Percentiles rank a stretch among this genome's conserved stretches.
These are phyloP conservation scores for Pseudonitzschia multistriata DNA, from an alignment of 108 stramenopile species.

Conservation along the genomic window DNA sequence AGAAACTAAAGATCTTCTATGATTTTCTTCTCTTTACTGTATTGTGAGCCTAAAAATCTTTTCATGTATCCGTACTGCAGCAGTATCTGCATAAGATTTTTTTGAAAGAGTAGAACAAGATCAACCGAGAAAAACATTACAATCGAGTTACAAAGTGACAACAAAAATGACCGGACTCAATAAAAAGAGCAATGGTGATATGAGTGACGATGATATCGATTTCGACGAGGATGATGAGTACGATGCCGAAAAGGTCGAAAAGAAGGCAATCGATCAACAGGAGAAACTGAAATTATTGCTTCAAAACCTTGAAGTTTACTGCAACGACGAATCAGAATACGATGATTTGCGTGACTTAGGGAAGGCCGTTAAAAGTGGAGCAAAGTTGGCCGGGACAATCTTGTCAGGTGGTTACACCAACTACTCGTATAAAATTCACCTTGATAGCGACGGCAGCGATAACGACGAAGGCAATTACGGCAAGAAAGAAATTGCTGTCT, in stretches of 20 bases:
- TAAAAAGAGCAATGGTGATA: not conserved
- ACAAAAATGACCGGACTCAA: not conserved
- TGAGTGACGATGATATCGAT: not conserved
- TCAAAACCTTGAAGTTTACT: conserved; percentile 9
- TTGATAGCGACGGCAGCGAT: not conserved
- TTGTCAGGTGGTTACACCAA: conserved; percentile 35
- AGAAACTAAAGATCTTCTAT: too few species aligned
- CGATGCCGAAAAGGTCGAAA: not conserved
- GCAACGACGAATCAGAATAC: conserved; percentile 24
- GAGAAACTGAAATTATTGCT: conserved; percentile 20
- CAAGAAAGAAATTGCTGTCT: conserved; percentile 22
- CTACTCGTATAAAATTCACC: conserved; percentile 26
- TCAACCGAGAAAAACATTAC: not conserved
- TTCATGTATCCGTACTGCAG: too few species aligned
- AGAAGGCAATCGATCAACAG: conserved; percentile 12
- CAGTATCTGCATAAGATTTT: too few species aligned
- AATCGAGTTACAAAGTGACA: not conserved
- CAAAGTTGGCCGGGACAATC: conserved; percentile 13
- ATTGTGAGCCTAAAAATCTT: too few species aligned
- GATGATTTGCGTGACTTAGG: conserved; percentile 17
- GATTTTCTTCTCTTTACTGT: too few species aligned
- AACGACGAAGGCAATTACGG: conserved; percentile 3
- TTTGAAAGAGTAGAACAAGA: too few species aligned
- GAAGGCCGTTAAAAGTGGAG: conserved; percentile 1
- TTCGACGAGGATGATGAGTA: conserved; percentile 9